phyloP scores from a whole-genome alignment of 108 stramenopile genomes.

The Cyclotella distinguenda region DNA sequence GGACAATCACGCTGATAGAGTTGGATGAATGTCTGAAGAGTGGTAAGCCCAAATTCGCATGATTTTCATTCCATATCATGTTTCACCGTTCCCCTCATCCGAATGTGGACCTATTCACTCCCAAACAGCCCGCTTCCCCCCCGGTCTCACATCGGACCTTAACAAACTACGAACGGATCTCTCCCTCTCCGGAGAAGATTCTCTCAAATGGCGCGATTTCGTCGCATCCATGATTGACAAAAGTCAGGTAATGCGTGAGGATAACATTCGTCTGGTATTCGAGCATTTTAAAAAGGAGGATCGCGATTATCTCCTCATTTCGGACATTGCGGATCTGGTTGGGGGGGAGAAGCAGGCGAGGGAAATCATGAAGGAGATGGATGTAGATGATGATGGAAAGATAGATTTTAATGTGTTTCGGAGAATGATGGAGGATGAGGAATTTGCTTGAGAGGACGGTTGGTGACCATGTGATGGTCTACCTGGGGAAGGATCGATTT shows the following conservation, averaged over 20 bases:
- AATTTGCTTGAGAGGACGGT: neutral
- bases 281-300: conserved; percentile 78
- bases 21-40: conserved; percentile 63
- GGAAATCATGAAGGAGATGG: conserved; percentile 82
- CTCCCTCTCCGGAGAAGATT: conserved; percentile 66
- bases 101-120: neutral
- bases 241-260: conserved; percentile 71
- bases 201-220: conserved; percentile 85
- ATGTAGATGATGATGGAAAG: conserved; percentile 77
- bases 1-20: conserved; percentile 72
- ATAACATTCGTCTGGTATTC: conserved; percentile 83
- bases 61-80: neutral
- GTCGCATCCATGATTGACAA: conserved; percentile 83
- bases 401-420: conserved; percentile 86
- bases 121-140: conserved; percentile 24
- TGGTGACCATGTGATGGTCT: neutral
- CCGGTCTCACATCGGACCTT: conserved; percentile 32
- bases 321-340: conserved; percentile 78
- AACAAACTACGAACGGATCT: conserved; percentile 60
- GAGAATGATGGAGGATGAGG: conserved; percentile 42
- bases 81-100: neutral
- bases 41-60: too few relatives aligned
- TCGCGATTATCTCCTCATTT: conserved; percentile 61
- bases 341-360: conserved; percentile 77
- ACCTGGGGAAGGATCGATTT: too few relatives aligned